Percentiles rank a stretch among this genome's conserved stretches.
These are phyloP conservation scores for Dimocarpus longan DNA, from an alignment of 345 rosid species.

Conservation along the genomic window DNA sequence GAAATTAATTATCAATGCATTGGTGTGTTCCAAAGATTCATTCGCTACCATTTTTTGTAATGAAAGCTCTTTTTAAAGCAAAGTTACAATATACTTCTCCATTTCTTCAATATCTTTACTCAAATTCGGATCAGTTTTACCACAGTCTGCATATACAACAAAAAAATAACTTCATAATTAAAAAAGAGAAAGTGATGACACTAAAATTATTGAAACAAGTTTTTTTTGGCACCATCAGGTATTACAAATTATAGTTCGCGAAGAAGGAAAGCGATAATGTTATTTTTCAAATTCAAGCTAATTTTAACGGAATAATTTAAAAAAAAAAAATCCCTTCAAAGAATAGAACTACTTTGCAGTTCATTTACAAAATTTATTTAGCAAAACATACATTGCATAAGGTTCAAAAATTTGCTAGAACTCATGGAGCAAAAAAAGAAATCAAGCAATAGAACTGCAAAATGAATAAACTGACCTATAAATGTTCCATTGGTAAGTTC, in stretches of 20 bases:
- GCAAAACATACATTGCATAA: too few species aligned
- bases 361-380: too few species aligned
- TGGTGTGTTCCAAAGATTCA: conserved; percentile 31
- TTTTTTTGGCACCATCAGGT: too few species aligned
- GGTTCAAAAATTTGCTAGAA: neutral
- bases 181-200: too few species aligned
- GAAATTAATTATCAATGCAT: conserved; percentile 18
- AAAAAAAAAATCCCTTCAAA: too few species aligned
- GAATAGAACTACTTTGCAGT: neutral
- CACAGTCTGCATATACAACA: conserved; percentile 33
- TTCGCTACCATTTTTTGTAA: conserved; percentile 39
- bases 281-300: too few species aligned
- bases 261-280: too few species aligned
- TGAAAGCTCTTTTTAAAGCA: conserved; percentile 40
- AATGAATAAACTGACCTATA: conserved; percentile 30
- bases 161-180: neutral
- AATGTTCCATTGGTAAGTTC: conserved; percentile 29
- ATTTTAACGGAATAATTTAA: too few species aligned
- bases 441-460: neutral
- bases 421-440: conserved; percentile 1
- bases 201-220: too few species aligned
- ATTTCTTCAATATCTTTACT: conserved; percentile 23
- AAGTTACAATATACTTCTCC: conserved; percentile 30
- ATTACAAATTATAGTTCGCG: too few species aligned
- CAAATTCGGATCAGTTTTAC: conserved; percentile 33